Base-by-base conservation (phyloP, 257 asterid genomes). In the Solanum pimpinellifolium region DNA sequence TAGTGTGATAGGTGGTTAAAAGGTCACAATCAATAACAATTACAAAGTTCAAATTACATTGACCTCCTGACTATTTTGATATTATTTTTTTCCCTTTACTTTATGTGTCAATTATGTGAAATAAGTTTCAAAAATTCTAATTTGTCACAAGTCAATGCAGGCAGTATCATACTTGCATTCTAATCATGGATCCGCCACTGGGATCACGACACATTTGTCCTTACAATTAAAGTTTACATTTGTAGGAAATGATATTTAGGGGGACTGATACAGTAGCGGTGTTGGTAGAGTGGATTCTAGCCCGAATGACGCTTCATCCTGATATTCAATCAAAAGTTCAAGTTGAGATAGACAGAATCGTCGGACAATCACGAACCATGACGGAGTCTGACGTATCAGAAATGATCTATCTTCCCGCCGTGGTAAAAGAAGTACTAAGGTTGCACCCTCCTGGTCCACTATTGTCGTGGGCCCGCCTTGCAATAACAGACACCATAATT, bases 381-480 rank as follows among this genome's bases (percentile, higher is more conserved):
- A 88, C 52, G 11, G 98, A 94, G 88, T 90, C 93, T 1, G 95
- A 95, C 84, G 21, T 94, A 29, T 46, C 94, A 74, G 89, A 92
- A 66, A 29, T 94, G 52, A 89, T 88, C 18, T 95, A 93, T 89
- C 88, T 96, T 23, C 89, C 91, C 85, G 98, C 98, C 9, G 95
- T 96, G 3, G 90, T 96, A 16, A 96, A 96, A 88, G 99, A 96
- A 84, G 96, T 93, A 15, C 73, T 96, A 0, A 88, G 99, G 87
- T 42, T 96, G 86, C 96, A 96, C 65, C 99, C 99, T 1, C 99
- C 99, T 3, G 99, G 99, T 25, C 99, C 99, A 7, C 96, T 96
- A 49, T 92, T 96, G 1, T 94, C 98, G 0, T 96, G 99, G 99
- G 91, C 98, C 89, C 96, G 99, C 69, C 62, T 96, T 21, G 91